Conservation (phyloP, 2,329 filamentous ascomycete species). For the Penicillium sp. region DNA sequence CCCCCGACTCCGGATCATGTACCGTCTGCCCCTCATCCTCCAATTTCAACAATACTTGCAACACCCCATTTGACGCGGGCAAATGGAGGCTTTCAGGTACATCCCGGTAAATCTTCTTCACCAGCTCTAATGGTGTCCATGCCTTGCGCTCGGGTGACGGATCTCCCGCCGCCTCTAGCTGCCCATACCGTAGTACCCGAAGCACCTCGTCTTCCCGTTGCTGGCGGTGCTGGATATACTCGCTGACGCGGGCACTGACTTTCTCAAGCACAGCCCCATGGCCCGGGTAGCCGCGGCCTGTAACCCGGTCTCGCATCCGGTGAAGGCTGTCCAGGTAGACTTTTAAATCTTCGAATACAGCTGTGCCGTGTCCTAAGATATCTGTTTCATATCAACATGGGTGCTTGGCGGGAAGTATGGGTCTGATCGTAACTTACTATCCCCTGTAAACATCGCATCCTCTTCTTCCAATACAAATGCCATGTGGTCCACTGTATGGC, state of each 20-base stretch:
- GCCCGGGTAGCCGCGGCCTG: slow-evolving; percentile 76
- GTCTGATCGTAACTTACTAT: slow-evolving; percentile 52
- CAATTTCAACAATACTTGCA: slow-evolving; percentile 79
- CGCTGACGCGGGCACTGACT: slow-evolving; percentile 68
- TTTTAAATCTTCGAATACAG: slow-evolving; percentile 76
- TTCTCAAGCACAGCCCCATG: slow-evolving; percentile 79
- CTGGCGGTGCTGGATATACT: slow-evolving; percentile 81
- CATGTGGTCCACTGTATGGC: slow-evolving; percentile 83
- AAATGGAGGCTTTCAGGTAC: slow-evolving; percentile 73
- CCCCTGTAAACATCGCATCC: slow-evolving; percentile 81
- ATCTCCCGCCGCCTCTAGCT: slow-evolving; percentile 31
- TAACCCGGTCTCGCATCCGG: slow-evolving; percentile 62
- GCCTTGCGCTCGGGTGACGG: slow-evolving; percentile 36
- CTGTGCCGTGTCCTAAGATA: slow-evolving; percentile 81
- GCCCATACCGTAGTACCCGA: slow-evolving; percentile 56
- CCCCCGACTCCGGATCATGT: slow-evolving; percentile 29
- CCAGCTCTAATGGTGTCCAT: slow-evolving; percentile 77
- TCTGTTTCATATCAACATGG: slow-evolving; percentile 40
- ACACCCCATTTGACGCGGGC: slow-evolving; percentile 73
- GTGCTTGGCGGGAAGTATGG: background rate
- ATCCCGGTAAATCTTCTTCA: slow-evolving; percentile 82
- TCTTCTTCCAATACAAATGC: slow-evolving; percentile 74
- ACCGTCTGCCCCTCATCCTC: slow-evolving; percentile 68
- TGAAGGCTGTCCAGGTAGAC: slow-evolving; percentile 69
- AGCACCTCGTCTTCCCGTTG: slow-evolving; percentile 78